Evolutionary conservation across 495 filamentous ascomycete genomes (phyloP), one percentile per base, ranked within the genome.

Genomic region (Penicillium riverlandense): DNA sequence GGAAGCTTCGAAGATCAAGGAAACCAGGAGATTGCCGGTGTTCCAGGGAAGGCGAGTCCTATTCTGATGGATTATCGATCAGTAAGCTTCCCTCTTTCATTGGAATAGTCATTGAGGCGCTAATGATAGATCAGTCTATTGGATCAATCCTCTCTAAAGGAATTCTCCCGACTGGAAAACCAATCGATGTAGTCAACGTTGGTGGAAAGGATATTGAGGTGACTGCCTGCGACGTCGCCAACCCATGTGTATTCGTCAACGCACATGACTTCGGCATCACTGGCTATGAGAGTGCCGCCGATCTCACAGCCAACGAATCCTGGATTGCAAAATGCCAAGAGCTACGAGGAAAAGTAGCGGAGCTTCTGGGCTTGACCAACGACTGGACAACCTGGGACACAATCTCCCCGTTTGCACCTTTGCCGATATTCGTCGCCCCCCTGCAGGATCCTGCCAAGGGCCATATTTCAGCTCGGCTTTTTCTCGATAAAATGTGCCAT

Each of bases 401-500:
- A 15, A 35, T 45, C 15, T 13, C 33, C 31, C 29, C 42, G 5
- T 45, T 45, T 14, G 42, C 35, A 7, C 42, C 42, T 37, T 22
- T 45, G 11, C 42, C 42, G n/a, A 45, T 45, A 14, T 38, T 38
- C 35, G 42, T 45, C 15, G 42, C 42, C 1, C 33, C 42, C 34
- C 15, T 35, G 11, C 22, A 38, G 11, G 8, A 41, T 11, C 13
- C 39, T 2, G 30, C 29, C 9, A 28, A 40, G 29, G 44, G 44
- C 29, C 37, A 46, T 35, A 6, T 46, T 10, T 29, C 27, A 11
- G 44, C 29, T 16, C 36, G 37, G 4, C 37, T 47, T 6, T 47
- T 47, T 13, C 38, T 47, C 8, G 44, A 41, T 35, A 47, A 41
- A 35, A 47, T 47, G 44, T 47, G 44, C 35, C 44, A 47, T 15